Base-by-base conservation (phyloP, 2,329 filamentous ascomycete species). In the Pseudogymnoascus sp. region DNA sequence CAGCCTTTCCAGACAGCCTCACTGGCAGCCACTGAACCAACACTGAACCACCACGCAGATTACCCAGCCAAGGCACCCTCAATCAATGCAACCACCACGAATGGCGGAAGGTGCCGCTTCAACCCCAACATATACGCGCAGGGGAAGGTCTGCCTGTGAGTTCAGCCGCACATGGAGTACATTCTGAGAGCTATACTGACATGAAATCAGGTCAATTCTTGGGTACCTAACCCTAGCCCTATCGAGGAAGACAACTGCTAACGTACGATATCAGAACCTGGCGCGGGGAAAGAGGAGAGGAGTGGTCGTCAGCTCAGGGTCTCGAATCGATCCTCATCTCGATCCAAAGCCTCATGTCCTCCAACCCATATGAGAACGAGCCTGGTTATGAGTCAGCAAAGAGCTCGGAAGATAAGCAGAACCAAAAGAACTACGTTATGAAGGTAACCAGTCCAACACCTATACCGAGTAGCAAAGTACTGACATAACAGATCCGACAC, bases 281-380 rank as follows among this genome's bases (percentile, higher is more conserved):
- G 94, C 84, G 89, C 59, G 92, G 92, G 28, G 89, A 96, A 71
- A 83, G 85, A 14, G 91, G 92, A 62, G 94, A 97, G 75, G 87
- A 97, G 73, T 99, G 94, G 94, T 97, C 92, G 14, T 92, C 92
- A 14, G 94, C 93, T 0, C 94, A 97, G 74, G 93, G 94, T 5
- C 80, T 99, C 1, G 94, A 97, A 74, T 97, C 93, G 0, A 91
- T 97, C 58, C 76, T 99, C 58, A 84, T 97, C 61, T 97, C 93
- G 4, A 97, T 99, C 63, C 94, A 99, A 75, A 97, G 92, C 73
- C 80, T 99, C 49, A 92, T 99, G 88, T 96, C 92, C 0, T 78
- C 85, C 28, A 96, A 97, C 69, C 94, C 93, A 0, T 97, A 96
- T 75, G 91, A 94, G 72, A 97, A 97, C 69, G 94, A 99, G 73